These are phyloP conservation scores for Rhizophagus sp. DNA, from an alignment of 192 early-diverging fungal species.

Conservation along the genomic window DNA sequence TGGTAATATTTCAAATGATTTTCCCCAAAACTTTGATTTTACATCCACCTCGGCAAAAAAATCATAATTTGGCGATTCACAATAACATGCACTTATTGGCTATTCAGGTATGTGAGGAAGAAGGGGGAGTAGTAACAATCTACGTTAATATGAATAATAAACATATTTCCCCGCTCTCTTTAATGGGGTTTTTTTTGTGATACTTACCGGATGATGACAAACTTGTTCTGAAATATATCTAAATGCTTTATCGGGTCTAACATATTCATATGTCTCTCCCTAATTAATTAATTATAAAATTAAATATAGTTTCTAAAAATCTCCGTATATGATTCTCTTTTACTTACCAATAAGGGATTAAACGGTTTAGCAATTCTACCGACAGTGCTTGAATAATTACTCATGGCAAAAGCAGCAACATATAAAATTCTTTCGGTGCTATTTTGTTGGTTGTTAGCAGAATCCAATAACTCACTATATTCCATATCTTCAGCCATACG, in stretches of 20 bases:
- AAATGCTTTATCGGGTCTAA: slow-evolving; percentile 74
- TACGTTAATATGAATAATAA: not conserved
- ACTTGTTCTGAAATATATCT: slow-evolving; percentile 89
- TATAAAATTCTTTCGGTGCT: slow-evolving; percentile 67
- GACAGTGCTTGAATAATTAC: slow-evolving; percentile 79
- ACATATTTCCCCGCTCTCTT: not conserved
- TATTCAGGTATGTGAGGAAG: slow-evolving; percentile 7
- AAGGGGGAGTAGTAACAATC: not conserved
- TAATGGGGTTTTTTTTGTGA: not conserved
- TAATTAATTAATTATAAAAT: not conserved
- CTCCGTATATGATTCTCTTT: not conserved
- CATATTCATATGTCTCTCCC: slow-evolving; percentile 89
- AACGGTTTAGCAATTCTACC: slow-evolving; percentile 87
- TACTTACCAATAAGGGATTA: slow-evolving; percentile 73
- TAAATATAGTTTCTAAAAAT: too few species aligned
- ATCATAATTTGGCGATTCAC: slow-evolving; percentile 76
- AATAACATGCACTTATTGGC: slow-evolving; percentile 86
- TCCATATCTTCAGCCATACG: slow-evolving; percentile 86
- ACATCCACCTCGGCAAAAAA: slow-evolving; percentile 89
- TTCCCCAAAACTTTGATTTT: slow-evolving; percentile 85
- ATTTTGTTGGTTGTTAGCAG: slow-evolving; percentile 65
- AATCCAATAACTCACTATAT: slow-evolving; percentile 79
- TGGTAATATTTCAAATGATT: slow-evolving; percentile 78
- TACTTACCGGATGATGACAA: slow-evolving; percentile 78
- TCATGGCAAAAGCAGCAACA: slow-evolving; percentile 87